Percentiles rank a stretch among this genome's conserved stretches.
phyloP scores from a whole-genome alignment of 2,329 filamentous ascomycete species.

The Curvularia verruculosa region DNA sequence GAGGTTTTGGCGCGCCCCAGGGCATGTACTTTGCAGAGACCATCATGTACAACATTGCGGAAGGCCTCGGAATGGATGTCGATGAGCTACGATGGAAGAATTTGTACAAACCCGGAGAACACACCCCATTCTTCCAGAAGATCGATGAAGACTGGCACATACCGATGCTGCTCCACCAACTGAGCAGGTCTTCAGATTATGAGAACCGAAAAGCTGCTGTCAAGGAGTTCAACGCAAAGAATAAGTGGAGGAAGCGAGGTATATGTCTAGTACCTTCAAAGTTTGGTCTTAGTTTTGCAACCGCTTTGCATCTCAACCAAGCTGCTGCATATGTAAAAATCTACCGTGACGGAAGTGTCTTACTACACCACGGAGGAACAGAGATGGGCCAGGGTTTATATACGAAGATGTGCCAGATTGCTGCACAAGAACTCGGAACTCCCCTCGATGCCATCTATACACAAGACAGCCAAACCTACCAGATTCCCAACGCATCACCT shows the following conservation, averaged over 20 bases:
- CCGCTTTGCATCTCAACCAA: conserved; percentile 92
- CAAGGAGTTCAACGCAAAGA: conserved; percentile 75
- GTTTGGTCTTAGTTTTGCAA: conserved; percentile 90
- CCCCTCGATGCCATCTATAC: conserved; percentile 84
- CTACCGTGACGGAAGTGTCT: conserved; percentile 89
- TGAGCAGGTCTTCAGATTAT: conserved; percentile 77
- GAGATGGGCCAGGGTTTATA: conserved; percentile 98
- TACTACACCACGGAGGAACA: conserved; percentile 92
- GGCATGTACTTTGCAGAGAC: conserved; percentile 91
- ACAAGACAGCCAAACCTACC: conserved; percentile 85
- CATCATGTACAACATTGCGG: conserved; percentile 87
- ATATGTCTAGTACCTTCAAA: conserved; percentile 88
- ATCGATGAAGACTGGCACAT: conserved; percentile 87
- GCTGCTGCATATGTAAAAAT: conserved; percentile 92
- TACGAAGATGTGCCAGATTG: conserved; percentile 95
- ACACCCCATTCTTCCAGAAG: conserved; percentile 88
- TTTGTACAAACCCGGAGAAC: conserved; percentile 76
- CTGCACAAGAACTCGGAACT: conserved; percentile 85
- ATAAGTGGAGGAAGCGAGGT: conserved; percentile 93
- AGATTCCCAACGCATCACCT: conserved; percentile 85
- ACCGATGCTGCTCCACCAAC: conserved; percentile 87
- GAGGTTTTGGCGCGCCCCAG: conserved; percentile 92
- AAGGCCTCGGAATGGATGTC: conserved; percentile 81
- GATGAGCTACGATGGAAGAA: conserved; percentile 83
- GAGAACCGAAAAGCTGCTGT: conserved; percentile 70